Evolutionary conservation across 345 rosid genomes (phyloP), one percentile per base, ranked within the genome.

Genomic region (Microthlaspi erraticum): DNA sequence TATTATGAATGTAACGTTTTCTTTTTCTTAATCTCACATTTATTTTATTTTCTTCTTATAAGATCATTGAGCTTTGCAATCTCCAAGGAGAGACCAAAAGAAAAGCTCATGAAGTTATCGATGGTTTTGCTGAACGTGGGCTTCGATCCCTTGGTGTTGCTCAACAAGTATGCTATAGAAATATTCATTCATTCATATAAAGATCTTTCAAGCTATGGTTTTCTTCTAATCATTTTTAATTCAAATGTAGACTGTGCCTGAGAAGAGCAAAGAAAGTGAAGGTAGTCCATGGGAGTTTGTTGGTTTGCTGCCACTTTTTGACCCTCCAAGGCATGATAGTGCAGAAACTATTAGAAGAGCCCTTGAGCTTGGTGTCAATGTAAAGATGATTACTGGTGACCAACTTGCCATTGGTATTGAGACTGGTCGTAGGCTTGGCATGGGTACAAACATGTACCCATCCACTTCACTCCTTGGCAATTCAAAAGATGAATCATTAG

Each of bases 331-430:
- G 64, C 95, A 91, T 16, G 97, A 90, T 53, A 88, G 94, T 72
- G 92, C 94, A 0, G 90, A 88, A 79, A 90, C 92, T 4, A 90
- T 90, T 31, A 83, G 87, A 38, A 70, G 90, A 10, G 92, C 97
- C 11, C 90, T 90, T 55, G 92, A 90, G 42, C 84, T 91, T 19
- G 97, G 94, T 58, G 94, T 88, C 72, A 91, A 81, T 46, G 92
- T 91, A 26, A 91, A 86, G 84, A 91, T 91, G 97, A 91, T 91
- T 70, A 91, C 97, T 0, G 97, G 94, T 61, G 97, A 91, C 37
- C 92, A 91, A 76, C 92, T 91, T 48, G 92, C 97, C 55, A 91
- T 91, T 33, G 97, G 94, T 56, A 90, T 80, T 59, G 94, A 90
- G 78, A 90, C 97, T 1, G 92, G 89, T 13, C 97, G 94, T 39